Evolutionary conservation across 2,329 filamentous ascomycete genomes (phyloP), one percentile per base, ranked within the genome.

Genomic region (Aspergillus felis): DNA sequence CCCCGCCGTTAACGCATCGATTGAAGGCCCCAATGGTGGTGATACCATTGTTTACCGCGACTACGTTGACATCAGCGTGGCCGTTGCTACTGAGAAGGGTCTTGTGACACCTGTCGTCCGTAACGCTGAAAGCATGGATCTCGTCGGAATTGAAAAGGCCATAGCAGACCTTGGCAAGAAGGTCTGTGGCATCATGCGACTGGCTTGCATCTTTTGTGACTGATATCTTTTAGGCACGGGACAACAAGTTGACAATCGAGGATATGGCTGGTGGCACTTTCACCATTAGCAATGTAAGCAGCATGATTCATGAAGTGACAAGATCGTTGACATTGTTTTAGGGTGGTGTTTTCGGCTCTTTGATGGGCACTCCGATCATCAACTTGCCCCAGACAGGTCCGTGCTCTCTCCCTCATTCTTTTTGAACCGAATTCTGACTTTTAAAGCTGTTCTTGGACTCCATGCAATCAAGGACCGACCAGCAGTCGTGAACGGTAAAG

Each of bases 241-340:
- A 97, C 72, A 89, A 89, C 76, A 97, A 97, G 80, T 84, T 99
- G 64, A 97, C 94, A 2, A 97, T 99, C 68, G 94, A 99, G 79
- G 94, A 99, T 74, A 97, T 99, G 92, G 94, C 94, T 59, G 94
- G 94, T 59, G 94, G 94, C 63, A 97, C 93, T 38, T 99, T 97
- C 77, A 97, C 94, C 60, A 97, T 97, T 80, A 94, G 90, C 82
- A 97, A 97, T 74, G 89, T 80, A 62, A 68, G 77, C 66, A n/a
- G 22, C 24, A 47, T 27, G 5, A 25, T 49, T 24, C 7, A 35
- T 42, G 27, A 54, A 42, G 17, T 35, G 14, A 44, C 8, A n/a
- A 28, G 2, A 7, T 42, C 52, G 25, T 41, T 57, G 51, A 50
- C 27, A 17, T 46, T 59, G 32, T 58, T 60, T 4, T 62, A 82